These are phyloP conservation scores for Wallacemonas rigidus DNA, from an alignment of 208 protist genomes.

Conservation along the genomic window DNA sequence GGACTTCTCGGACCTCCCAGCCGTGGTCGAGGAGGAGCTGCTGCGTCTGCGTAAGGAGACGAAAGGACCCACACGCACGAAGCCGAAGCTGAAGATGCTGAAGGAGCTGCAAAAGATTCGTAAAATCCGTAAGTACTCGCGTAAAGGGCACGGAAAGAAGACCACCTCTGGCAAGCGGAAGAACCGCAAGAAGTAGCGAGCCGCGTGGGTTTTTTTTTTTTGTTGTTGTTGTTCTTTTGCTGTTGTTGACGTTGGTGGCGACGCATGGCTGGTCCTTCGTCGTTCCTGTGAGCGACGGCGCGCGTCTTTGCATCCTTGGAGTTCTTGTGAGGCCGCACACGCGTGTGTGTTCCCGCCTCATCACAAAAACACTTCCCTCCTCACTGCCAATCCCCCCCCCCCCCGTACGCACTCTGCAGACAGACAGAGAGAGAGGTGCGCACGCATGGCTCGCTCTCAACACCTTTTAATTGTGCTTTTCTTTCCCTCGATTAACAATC, in stretches of 20 bases:
- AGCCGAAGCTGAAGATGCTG: conserved; percentile 71
- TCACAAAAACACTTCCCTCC: too few species aligned
- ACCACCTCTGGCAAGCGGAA: conserved; percentile 83
- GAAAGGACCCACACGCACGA: conserved; percentile 74
- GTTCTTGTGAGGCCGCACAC: too few species aligned
- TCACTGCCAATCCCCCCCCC: too few species aligned
- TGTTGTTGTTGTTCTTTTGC: conserved; percentile 1
- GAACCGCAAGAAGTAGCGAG: conserved; percentile 62
- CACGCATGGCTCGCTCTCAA: too few species aligned
- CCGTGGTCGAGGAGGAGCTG: conserved; percentile 78
- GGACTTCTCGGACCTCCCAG: conserved; percentile 82
- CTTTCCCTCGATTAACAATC: too few species aligned
- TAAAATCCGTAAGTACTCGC: conserved; percentile 86
- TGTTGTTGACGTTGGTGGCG: conserved; percentile 3
- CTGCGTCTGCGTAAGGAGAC: conserved; percentile 65
- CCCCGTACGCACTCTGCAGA: too few species aligned
- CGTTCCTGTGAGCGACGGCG: too few species aligned
- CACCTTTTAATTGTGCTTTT: too few species aligned
- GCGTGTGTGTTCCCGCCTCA: too few species aligned
- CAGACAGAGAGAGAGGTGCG: too few species aligned
- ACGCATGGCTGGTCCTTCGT: too few species aligned
- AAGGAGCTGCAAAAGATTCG: conserved; percentile 89
- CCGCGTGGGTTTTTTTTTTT: not conserved
- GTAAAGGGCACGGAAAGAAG: conserved; percentile 90
- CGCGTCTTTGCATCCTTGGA: too few species aligned